phyloP scores from a whole-genome alignment of 116 monocot genomes.

The Zostera marina region DNA sequence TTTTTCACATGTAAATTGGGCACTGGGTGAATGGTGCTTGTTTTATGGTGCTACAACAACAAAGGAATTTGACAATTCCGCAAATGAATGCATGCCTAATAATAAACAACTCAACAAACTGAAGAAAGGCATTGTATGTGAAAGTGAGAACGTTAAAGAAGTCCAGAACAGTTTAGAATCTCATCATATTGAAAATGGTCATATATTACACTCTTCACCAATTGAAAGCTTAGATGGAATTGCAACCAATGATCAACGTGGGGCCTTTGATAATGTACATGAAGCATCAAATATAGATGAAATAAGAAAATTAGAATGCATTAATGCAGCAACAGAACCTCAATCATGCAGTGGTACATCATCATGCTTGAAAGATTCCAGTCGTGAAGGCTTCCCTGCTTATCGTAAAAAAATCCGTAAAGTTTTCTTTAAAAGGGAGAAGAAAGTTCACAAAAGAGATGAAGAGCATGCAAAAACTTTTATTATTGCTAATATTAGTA shows the following conservation, averaged over 20 bases:
- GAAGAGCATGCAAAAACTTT: conserved; percentile 63
- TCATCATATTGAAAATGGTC: conserved; percentile 4
- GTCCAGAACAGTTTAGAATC: neutral
- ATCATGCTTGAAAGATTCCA: conserved; percentile 34
- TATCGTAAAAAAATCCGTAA: conserved; percentile 68
- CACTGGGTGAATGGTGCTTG: conserved; percentile 84
- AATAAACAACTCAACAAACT: neutral
- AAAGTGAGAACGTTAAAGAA: neutral
- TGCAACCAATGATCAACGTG: neutral
- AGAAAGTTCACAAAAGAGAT: conserved; percentile 46
- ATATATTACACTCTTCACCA: neutral
- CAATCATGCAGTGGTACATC: conserved; percentile 21
- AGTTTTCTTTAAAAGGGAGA: conserved; percentile 57
- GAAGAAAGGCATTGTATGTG: neutral
- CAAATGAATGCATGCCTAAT: neutral
- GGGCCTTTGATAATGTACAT: conserved; percentile 2
- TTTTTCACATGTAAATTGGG: conserved; percentile 79
- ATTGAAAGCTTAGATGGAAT: neutral
- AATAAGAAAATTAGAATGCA: conserved; percentile 8
- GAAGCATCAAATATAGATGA: conserved; percentile 7
- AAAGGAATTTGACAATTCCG: neutral
- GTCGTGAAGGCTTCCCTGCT: conserved; percentile 37
- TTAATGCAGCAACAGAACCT: conserved; percentile 4
- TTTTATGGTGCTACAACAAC: conserved; percentile 12
- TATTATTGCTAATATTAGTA: conserved; percentile 41